Evolutionary conservation across 2,329 filamentous ascomycete species (phyloP).

Genomic region (Epichloe bromicola): DNA sequence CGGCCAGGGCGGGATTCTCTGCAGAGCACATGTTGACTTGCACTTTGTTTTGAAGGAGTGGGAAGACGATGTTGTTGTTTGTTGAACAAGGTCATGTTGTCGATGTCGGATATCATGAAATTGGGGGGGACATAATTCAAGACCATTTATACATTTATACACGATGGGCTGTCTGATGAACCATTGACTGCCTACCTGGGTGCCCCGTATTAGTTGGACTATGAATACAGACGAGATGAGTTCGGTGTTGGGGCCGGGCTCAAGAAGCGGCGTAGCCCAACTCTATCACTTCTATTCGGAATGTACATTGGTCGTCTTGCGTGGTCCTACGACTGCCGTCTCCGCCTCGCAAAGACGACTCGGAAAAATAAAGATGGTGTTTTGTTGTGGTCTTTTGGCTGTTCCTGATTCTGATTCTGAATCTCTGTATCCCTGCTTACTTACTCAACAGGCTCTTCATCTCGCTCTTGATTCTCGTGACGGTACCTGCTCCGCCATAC

Average conservation of each 20-base stretch:
- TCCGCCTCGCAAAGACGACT: neutral
- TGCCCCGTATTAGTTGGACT: too few relatives aligned
- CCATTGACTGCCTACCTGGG: too few relatives aligned
- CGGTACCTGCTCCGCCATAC: constrained; percentile 50
- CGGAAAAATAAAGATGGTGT: neutral
- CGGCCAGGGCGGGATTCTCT: constrained; percentile 15
- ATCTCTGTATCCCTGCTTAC: neutral
- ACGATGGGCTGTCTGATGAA: neutral
- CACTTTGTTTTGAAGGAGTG: neutral
- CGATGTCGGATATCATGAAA: neutral
- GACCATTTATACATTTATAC: neutral
- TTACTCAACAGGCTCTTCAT: constrained; percentile 28
- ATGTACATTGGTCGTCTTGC: neutral
- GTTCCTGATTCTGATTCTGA: neutral
- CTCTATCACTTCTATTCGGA: neutral
- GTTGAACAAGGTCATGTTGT: neutral
- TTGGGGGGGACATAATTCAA: neutral
- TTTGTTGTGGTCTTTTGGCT: neutral
- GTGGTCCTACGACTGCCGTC: neutral
- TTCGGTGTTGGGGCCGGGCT: neutral
- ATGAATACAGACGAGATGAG: too few relatives aligned
- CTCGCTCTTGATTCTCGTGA: constrained; percentile 53
- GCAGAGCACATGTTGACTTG: constrained; percentile 15
- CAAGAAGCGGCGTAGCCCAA: neutral
- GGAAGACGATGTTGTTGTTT: neutral